Evolutionary conservation across 306 rosid genomes (phyloP), one percentile per base, ranked within the genome.

Genomic region (Vigna mungo): DNA sequence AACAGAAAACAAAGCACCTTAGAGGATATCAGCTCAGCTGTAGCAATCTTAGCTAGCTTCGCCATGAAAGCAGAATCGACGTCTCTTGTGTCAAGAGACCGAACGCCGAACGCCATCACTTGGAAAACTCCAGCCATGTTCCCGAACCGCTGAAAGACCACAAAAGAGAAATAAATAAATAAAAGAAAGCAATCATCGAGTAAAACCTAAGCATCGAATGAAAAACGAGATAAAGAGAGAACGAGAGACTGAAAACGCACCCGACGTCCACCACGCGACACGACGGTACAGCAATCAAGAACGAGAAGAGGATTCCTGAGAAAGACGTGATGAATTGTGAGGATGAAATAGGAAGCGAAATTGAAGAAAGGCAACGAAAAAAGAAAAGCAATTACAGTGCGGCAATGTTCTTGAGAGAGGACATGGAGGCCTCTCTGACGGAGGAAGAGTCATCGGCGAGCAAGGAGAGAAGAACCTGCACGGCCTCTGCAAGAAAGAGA

Each of bases 51-150:
- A 2, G 98, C 98, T 5, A 94, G 92, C 88, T 88, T 94, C 3
- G 83, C 49, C 96, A 92, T 89, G 81, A 92, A 94, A 80, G 84
- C 62, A 76, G 94, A 58, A 79, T 94, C 98, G 7, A 89, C 91
- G 3, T 90, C 90, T 15, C 84, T 73, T 54, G 77, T 58, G 54
- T 90, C 93, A 60, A 94, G 85, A 41, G 95, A 94, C 56, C 88
- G 83, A 47, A 94, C 97, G 71, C 93, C 98, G 43, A 84, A 89
- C 43, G 98, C 89, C 96, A 94, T 94, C 53, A 94, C 97, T 90
- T 89, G 93, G 80, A 92, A 94, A 81, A 91, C 85, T 48, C 97
- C 98, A n/a, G 97, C 96, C 91, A 94, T 88, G 58, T 94, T 92
- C 15, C 98, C 97, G 37, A 92, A 94, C 20, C 98, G 88, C 98